phyloP scores from a whole-genome alignment of 768 basidiomycete genomes.

The Lentinula boryana region DNA sequence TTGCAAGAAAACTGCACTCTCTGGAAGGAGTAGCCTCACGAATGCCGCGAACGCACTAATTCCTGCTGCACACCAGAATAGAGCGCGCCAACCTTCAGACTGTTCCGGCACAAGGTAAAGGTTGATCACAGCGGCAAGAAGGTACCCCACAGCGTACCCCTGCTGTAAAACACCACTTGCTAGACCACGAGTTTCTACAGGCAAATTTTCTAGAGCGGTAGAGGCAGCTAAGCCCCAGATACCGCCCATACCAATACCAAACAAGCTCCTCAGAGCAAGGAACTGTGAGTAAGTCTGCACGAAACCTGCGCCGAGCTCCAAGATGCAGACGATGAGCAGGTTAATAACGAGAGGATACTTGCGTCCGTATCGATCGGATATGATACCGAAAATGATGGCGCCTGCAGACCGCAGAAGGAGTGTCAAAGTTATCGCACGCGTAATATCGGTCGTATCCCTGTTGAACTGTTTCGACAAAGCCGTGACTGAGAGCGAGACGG shows the following conservation, averaged over 20 bases:
- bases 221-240: slow-evolving; percentile 83
- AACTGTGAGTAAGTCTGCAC: slow-evolving; percentile 72
- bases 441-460: slow-evolving; percentile 34
- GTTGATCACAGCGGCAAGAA: slow-evolving; percentile 81
- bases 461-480: slow-evolving; percentile 43
- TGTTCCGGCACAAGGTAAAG: slow-evolving; percentile 51
- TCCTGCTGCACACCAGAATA: slow-evolving; percentile 80
- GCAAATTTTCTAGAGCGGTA: slow-evolving; percentile 85
- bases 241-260: slow-evolving; percentile 86
- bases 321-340: slow-evolving; percentile 59
- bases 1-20: slow-evolving; percentile 67
- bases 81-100: slow-evolving; percentile 52
- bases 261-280: slow-evolving; percentile 75
- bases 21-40: slow-evolving; percentile 65
- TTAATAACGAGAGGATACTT: slow-evolving; percentile 90
- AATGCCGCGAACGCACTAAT: slow-evolving; percentile 65
- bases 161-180: slow-evolving; percentile 83
- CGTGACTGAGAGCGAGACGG: slow-evolving; percentile 56
- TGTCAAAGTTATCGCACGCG: slow-evolving; percentile 78
- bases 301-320: slow-evolving; percentile 81
- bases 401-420: slow-evolving; percentile 85
- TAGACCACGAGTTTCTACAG: slow-evolving; percentile 80
- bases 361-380: slow-evolving; percentile 82
- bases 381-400: slow-evolving; percentile 76
- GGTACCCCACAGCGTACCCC: slow-evolving; percentile 82